phyloP scores from a whole-genome alignment of 495 filamentous ascomycete genomes.

The Penicillium atrosanguineum region DNA sequence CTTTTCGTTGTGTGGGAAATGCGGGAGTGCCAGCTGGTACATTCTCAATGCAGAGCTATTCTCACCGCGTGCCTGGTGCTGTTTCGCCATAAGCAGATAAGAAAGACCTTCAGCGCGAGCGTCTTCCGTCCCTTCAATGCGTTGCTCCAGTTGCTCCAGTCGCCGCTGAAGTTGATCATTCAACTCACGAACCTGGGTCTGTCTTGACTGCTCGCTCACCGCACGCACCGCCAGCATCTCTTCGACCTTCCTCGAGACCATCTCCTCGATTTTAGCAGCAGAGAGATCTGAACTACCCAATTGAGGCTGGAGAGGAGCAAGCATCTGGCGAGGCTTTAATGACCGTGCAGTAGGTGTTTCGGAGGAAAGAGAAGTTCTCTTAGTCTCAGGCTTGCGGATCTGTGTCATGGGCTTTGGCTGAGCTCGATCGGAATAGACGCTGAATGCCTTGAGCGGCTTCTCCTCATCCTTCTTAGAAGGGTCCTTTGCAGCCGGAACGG shows the following conservation, averaged over 20 bases:
- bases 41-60: constrained; percentile 75
- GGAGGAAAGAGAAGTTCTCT: constrained; percentile 42
- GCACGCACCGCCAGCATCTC: constrained; percentile 77
- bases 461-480: constrained; percentile 51
- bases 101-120: constrained; percentile 75
- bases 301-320: constrained; percentile 27
- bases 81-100: constrained; percentile 84
- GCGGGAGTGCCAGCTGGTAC: constrained; percentile 80
- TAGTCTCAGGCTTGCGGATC: constrained; percentile 40
- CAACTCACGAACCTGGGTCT: constrained; percentile 54
- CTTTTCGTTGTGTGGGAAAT: constrained; percentile 85
- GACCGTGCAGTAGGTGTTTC: constrained; percentile 26
- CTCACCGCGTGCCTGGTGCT: constrained; percentile 81
- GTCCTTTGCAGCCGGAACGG: constrained; percentile 44
- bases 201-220: constrained; percentile 45
- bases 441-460: constrained; percentile 78
- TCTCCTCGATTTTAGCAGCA: constrained; percentile 79
- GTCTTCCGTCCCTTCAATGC: constrained; percentile 75
- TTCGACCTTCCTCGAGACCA: constrained; percentile 87
- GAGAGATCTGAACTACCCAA: constrained; percentile 50
- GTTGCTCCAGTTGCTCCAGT: constrained; percentile 79
- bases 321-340: constrained; percentile 29
- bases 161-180: constrained; percentile 76
- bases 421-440: constrained; percentile 72
- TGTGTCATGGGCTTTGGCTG: constrained; percentile 43